Conservation (phyloP, 768 basidiomycete genomes). For the Leccinum uliginosum region DNA sequence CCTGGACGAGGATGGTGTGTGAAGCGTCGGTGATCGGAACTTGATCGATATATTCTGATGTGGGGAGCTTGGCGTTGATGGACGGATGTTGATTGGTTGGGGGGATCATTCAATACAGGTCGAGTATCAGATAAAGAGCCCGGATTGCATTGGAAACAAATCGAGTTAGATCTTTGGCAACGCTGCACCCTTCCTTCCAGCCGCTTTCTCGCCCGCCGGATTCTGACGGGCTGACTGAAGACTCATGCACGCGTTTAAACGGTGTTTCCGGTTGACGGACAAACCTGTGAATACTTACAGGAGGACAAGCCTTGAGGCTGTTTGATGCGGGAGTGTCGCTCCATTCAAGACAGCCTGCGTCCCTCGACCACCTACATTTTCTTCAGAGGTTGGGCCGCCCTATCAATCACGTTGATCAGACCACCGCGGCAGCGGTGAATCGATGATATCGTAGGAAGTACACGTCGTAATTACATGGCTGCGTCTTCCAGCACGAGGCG, state of each 20-base stretch:
- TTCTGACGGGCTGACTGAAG: not conserved
- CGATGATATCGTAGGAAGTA: no score
- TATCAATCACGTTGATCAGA: no score
- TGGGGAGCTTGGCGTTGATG: slow-evolving; percentile 88
- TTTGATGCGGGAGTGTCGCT: no score
- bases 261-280: no score
- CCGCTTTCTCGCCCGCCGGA: not conserved
- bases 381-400: no score
- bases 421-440: no score
- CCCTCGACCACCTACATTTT: no score
- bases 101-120: slow-evolving; percentile 72
- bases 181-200: slow-evolving; percentile 25
- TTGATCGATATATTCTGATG: slow-evolving; percentile 74
- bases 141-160: slow-evolving; percentile 98
- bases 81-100: not conserved
- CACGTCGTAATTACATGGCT: no score
- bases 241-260: not conserved
- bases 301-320: slow-evolving; percentile 65
- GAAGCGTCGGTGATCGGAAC: slow-evolving; percentile 95
- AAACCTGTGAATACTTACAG: slow-evolving; percentile 95
- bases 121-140: slow-evolving; percentile 99
- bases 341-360: no score
- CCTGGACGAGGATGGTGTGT: slow-evolving; percentile 93
- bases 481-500: no score
- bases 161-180: slow-evolving; percentile 92